phyloP scores from a whole-genome alignment of 2,329 filamentous ascomycete genomes.

The Penicillium sp. region DNA sequence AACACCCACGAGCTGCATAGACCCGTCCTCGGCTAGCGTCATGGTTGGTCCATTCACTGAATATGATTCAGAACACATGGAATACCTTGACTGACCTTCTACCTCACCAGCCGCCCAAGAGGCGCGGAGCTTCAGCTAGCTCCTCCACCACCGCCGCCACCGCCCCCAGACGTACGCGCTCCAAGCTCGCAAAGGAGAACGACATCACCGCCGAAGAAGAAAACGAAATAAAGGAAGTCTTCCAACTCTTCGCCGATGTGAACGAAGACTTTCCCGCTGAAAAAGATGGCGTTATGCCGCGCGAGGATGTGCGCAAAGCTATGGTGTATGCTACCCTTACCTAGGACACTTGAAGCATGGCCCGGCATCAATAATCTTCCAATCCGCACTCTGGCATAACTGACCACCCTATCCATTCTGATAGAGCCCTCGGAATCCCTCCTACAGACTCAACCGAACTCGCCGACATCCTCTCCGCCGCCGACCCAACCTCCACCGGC shows the following conservation, averaged over 20 bases:
- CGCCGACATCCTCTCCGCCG: slow-evolving; percentile 72
- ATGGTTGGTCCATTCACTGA: slow-evolving; percentile 26
- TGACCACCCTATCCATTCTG: neutral
- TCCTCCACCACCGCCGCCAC: slow-evolving; percentile 29
- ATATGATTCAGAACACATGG: neutral
- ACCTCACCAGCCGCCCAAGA: slow-evolving; percentile 41
- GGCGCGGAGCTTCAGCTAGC: slow-evolving; percentile 36
- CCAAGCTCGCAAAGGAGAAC: slow-evolving; percentile 91
- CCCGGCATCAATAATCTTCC: neutral
- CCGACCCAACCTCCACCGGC: slow-evolving; percentile 82
- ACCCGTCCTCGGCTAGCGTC: neutral
- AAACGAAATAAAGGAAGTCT: slow-evolving; percentile 87
- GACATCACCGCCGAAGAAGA: slow-evolving; percentile 83
- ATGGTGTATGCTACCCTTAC: slow-evolving; percentile 62
- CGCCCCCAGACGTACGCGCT: slow-evolving; percentile 57
- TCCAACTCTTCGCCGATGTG: slow-evolving; percentile 69
- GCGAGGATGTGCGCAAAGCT: slow-evolving; percentile 69
- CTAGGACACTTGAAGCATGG: neutral
- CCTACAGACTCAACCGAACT: slow-evolving; percentile 69
- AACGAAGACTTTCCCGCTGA: slow-evolving; percentile 68
- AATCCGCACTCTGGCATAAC: too few species aligned
- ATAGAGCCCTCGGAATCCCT: slow-evolving; percentile 78
- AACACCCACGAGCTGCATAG: neutral
- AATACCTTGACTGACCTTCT: neutral
- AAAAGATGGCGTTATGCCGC: slow-evolving; percentile 70